phyloP scores from a whole-genome alignment of 331 rosid species.

The Phaseolus coccineus region DNA sequence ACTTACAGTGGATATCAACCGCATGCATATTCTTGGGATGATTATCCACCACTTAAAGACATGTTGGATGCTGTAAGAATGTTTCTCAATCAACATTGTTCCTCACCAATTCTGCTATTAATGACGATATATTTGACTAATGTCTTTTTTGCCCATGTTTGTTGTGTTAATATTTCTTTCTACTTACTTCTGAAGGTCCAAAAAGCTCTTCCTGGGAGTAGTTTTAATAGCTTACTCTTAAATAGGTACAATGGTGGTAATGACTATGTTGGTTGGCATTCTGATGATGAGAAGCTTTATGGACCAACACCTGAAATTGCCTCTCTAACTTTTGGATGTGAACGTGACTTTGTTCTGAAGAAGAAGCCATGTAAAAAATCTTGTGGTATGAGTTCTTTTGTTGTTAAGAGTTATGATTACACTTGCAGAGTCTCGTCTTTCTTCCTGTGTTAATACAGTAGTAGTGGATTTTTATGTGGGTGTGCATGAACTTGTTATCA shows the following conservation, averaged over 20 bases:
- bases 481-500: conserved; percentile 27
- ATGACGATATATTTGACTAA: conserved; percentile 1
- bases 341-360: conserved; percentile 87
- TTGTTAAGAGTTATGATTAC: no score
- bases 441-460: background rate
- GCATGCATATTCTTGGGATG: conserved; percentile 84
- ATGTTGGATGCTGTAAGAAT: conserved; percentile 75
- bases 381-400: conserved; percentile 53
- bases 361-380: conserved; percentile 62
- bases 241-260: conserved; percentile 88
- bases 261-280: conserved; percentile 93
- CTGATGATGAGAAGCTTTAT: conserved; percentile 93
- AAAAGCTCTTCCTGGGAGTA: conserved; percentile 88
- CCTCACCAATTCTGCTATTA: conserved; percentile 11
- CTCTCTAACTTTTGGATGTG: conserved; percentile 84
- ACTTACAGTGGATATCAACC: conserved; percentile 91
- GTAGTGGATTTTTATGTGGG: background rate
- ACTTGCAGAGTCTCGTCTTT: background rate
- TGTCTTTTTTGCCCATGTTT: background rate
- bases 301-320: conserved; percentile 88
- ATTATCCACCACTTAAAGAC: conserved; percentile 73
- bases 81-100: conserved; percentile 20
- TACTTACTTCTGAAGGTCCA: conserved; percentile 66
- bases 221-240: conserved; percentile 85
- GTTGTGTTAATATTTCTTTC: conserved; percentile 11